These are phyloP conservation scores for Malus hybrid DNA, from an alignment of 331 rosid species.

Conservation along the genomic window DNA sequence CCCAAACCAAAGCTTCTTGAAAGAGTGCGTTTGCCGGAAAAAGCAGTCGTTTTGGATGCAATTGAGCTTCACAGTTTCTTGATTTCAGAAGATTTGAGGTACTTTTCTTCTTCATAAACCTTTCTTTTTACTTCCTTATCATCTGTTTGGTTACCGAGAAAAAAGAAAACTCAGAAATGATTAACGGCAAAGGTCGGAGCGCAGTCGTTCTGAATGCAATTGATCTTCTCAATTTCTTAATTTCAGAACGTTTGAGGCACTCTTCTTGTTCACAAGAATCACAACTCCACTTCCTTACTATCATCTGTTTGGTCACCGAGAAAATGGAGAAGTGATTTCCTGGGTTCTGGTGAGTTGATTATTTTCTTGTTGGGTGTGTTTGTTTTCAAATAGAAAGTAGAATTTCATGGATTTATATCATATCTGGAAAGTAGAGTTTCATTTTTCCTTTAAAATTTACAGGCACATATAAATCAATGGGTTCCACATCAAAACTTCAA, in stretches of 20 bases:
- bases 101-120: not conserved
- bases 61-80: no score
- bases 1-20: no score
- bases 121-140: no score
- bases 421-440: not conserved
- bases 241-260: not conserved
- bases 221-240: not conserved
- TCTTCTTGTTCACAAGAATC: not conserved
- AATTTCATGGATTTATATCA: not conserved
- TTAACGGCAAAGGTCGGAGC: no score
- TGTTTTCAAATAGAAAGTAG: not conserved
- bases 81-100: no score
- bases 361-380: not conserved
- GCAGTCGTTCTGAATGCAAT: no score
- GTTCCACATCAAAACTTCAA: conserved; percentile 6
- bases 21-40: no score
- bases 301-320: not conserved
- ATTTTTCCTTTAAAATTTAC: not conserved
- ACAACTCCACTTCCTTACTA: not conserved
- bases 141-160: no score
- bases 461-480: not conserved
- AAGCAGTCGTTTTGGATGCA: no score
- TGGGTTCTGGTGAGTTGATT: not conserved
- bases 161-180: no score
- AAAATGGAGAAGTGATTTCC: not conserved